phyloP scores from a whole-genome alignment of 1,284 basidiomycete species.

The Hortiboletus rubellus region DNA sequence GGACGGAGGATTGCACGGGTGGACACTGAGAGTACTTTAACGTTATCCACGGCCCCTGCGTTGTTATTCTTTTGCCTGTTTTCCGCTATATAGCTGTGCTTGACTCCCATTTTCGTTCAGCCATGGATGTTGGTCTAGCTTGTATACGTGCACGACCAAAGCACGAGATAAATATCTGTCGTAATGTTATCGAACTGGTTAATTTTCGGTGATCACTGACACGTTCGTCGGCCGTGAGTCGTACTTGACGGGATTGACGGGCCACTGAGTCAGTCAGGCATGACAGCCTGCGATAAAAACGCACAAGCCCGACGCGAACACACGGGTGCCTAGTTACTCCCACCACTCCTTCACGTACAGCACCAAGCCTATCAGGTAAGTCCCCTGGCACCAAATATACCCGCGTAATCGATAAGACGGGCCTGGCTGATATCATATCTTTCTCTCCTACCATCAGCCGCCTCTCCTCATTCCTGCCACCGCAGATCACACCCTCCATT shows the following conservation, averaged over 20 bases:
- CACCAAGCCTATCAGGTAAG: conserved; percentile 18
- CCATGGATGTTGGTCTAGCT: conserved; percentile 10
- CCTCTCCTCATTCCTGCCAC: conserved; percentile 1
- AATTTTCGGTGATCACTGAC: conserved; percentile 11
- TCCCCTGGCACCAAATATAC: not conserved
- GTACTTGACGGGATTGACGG: conserved; percentile 13
- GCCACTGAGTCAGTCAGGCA: not conserved
- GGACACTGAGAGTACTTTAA: conserved; percentile 75
- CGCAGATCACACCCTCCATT: conserved; percentile 14
- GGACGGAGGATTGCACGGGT: conserved; percentile 61
- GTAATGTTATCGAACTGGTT: conserved; percentile 28
- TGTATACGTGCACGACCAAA: conserved; percentile 4
- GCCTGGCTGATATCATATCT: conserved; percentile 13
- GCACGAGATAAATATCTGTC: conserved; percentile 22
- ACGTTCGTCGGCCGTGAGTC: conserved; percentile 27
- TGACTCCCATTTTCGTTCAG: conserved; percentile 9
- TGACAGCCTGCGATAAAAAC: conserved; percentile 19
- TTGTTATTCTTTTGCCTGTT: conserved; percentile 29
- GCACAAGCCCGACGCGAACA: not conserved
- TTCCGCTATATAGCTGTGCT: conserved; percentile 33
- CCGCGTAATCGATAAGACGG: conserved; percentile 21
- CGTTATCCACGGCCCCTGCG: conserved; percentile 16
- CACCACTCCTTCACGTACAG: conserved; percentile 12
- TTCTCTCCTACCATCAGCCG: conserved; percentile 17
- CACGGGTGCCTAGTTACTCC: conserved; percentile 6